phyloP scores from a whole-genome alignment of 768 basidiomycete genomes.

The Rubroboletus satanas region DNA sequence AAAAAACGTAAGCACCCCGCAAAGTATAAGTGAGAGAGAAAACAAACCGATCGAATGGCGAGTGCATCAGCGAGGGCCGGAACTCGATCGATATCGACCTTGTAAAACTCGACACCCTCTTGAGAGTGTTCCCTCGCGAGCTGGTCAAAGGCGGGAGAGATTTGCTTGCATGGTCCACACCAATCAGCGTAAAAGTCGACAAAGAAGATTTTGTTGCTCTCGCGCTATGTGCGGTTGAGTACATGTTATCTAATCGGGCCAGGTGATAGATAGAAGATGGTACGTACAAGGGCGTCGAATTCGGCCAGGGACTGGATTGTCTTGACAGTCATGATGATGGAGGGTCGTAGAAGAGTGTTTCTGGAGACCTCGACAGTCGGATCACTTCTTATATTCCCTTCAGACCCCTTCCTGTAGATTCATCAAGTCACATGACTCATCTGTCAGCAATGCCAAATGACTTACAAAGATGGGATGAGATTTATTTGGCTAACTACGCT shows the following conservation, averaged over 20 bases:
- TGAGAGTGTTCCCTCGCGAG: neutral
- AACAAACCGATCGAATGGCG: constrained; percentile 51
- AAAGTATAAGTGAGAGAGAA: neutral
- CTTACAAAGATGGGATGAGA: neutral
- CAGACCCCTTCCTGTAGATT: neutral
- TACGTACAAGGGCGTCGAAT: constrained; percentile 9
- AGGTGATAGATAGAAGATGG: neutral
- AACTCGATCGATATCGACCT: constrained; percentile 64
- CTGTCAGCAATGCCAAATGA: neutral
- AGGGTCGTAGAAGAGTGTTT: neutral
- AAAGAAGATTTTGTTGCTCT: constrained; percentile 3
- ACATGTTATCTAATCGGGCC: neutral
- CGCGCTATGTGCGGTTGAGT: neutral
- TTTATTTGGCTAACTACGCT: too few relatives aligned
- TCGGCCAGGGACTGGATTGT: neutral
- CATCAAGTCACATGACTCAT: constrained; percentile 3
- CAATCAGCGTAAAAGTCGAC: constrained; percentile 22
- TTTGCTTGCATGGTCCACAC: constrained; percentile 18
- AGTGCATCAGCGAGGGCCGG: constrained; percentile 46
- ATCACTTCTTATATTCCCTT: constrained; percentile 1
- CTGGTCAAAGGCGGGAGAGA: constrained; percentile 14
- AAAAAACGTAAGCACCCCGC: neutral
- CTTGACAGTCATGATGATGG: constrained; percentile 2
- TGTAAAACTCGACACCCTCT: constrained; percentile 54
- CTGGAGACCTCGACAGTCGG: neutral